Conservation (phyloP, 208 protist species). For the Leishmania turanica region DNA sequence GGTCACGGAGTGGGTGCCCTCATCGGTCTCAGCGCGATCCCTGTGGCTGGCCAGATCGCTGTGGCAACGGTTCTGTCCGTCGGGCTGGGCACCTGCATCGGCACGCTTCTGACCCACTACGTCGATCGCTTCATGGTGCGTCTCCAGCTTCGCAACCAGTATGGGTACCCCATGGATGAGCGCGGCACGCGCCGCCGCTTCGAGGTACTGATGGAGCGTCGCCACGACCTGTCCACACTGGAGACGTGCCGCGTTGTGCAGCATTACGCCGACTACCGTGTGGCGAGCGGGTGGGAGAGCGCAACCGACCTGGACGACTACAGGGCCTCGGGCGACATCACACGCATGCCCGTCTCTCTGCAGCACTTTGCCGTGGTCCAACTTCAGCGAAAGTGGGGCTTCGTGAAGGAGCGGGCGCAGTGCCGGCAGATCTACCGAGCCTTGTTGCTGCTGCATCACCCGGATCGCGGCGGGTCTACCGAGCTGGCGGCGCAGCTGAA, state of each 20-base stretch:
- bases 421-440: constrained; percentile 67
- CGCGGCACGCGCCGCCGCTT: constrained; percentile 57
- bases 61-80: constrained; percentile 62
- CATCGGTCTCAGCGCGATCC: constrained; percentile 59
- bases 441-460: constrained; percentile 72
- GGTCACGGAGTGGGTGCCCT: constrained; percentile 63
- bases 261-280: constrained; percentile 79
- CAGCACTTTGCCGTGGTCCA: constrained; percentile 82
- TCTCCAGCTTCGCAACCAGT: constrained; percentile 59
- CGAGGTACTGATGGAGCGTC: constrained; percentile 55
- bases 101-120: constrained; percentile 66
- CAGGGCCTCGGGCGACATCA: constrained; percentile 57
- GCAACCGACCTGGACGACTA: constrained; percentile 68
- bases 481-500: constrained; percentile 66
- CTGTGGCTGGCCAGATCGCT: constrained; percentile 58
- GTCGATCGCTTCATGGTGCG: constrained; percentile 66
- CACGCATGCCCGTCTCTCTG: constrained; percentile 69
- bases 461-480: constrained; percentile 62
- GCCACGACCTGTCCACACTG: constrained; percentile 64
- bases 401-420: constrained; percentile 58
- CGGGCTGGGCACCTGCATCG: constrained; percentile 53
- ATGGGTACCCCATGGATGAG: constrained; percentile 64
- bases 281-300: constrained; percentile 79
- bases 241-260: constrained; percentile 70
- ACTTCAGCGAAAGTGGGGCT: constrained; percentile 79